These are phyloP conservation scores for Kodamaea fukazawae DNA, from an alignment of 805 yeast genomes.

Conservation along the genomic window DNA sequence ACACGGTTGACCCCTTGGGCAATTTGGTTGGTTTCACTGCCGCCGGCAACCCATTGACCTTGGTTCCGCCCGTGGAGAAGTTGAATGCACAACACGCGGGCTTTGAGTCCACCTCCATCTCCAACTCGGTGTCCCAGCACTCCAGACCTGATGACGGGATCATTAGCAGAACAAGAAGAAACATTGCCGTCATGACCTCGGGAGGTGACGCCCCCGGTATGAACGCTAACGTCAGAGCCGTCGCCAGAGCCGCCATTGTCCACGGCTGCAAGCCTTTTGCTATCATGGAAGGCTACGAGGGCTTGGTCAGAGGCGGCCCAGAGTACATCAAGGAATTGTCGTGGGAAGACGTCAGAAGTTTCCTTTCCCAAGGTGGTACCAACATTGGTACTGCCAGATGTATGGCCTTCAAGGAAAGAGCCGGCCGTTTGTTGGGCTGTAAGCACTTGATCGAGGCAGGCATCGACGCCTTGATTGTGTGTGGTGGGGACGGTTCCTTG, in stretches of 20 bases:
- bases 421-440: constrained; percentile 82
- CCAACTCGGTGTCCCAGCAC: constrained; percentile 17
- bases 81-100: constrained; percentile 19
- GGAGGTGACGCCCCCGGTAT: constrained; percentile 99
- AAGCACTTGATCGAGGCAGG: constrained; percentile 82
- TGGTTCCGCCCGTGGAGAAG: constrained; percentile 42
- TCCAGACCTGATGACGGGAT: constrained; percentile 14
- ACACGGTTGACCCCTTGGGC: constrained; percentile 82
- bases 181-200: constrained; percentile 93
- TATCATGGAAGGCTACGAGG: constrained; percentile 92
- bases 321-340: constrained; percentile 66
- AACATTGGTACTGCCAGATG: constrained; percentile 95
- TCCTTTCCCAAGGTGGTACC: constrained; percentile 91
- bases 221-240: constrained; percentile 95
- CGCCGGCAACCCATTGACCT: constrained; percentile 52
- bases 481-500: constrained; percentile 98
- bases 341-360: constrained; percentile 96
- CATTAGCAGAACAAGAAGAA: constrained; percentile 32
- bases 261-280: constrained; percentile 89
- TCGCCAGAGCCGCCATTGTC: constrained; percentile 86
- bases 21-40: constrained; percentile 77
- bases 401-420: constrained; percentile 76
- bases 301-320: constrained; percentile 84
- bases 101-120: constrained; percentile 18
- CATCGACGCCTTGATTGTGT: constrained; percentile 90